Base-by-base conservation (phyloP, 805 yeast species). In the Yarrowia sp. region DNA sequence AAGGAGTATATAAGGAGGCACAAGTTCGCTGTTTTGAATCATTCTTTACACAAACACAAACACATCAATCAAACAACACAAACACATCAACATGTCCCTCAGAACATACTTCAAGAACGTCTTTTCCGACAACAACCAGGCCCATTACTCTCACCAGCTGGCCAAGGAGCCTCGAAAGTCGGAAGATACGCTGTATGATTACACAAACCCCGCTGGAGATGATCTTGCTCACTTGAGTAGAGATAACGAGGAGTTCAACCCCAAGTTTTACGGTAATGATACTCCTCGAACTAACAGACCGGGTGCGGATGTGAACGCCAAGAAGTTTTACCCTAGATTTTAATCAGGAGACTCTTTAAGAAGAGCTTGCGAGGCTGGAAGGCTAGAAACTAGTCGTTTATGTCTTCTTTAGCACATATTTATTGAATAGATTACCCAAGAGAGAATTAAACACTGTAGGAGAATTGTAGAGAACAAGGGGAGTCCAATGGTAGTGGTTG, bases 181-280 rank as follows among this genome's bases (percentile, higher is more conserved):
- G 8, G 58, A 36, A 9, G 58, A 51, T 33, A 36, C 58, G 8
- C 43, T 51, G 1, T 36, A 14, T 33, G 58, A 51, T 18, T 36
- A 36, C 43, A 51, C 58, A 4, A 36, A 36, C 10, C 58, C 58
- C 35, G 43, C 43, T n/a, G 58, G 43, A 0, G 61, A 55, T 10
- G 31, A 7, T 6, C 4, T 15, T 2, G 41, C 45, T 3, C n/a
- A n/a, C 1, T 6, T 39, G 45, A 53, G 17, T 11, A 4, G 14
- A 13, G 15, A 55, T 38, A 55, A 55, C n/a, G 47, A 55, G 47
- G 61, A 55, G 61, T 55, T 55, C 45, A 55, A 55, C 42, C 61
- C 61, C 45, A 41, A 39, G 45, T 55, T 39, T 8, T 51, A 51
- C 8, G 61, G 61, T 10, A 55, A 55, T 15, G 28, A 55, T 17